Conservation (phyloP, 2,329 filamentous ascomycete species). For the Helminthosporium solani region DNA sequence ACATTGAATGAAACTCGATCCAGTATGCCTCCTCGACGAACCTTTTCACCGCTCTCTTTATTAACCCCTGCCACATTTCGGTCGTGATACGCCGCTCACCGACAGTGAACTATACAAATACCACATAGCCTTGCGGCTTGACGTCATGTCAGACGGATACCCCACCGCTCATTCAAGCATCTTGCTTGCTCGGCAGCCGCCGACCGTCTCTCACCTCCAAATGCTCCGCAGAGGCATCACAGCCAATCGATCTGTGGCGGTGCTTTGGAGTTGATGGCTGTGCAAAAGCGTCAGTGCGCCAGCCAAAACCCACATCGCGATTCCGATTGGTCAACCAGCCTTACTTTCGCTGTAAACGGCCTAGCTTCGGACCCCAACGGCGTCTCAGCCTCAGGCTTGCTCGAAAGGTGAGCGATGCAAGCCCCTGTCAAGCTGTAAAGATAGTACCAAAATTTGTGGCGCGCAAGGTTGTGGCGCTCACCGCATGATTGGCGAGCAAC, state of each 20-base stretch:
- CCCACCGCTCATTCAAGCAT: not conserved
- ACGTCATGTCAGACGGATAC: conserved; percentile 1
- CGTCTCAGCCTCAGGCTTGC: conserved; percentile 2
- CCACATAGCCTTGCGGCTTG: not conserved
- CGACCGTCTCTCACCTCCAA: not conserved
- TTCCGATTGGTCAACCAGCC: conserved; percentile 1
- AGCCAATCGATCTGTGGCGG: not conserved
- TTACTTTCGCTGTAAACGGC: not conserved
- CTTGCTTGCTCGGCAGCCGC: not conserved
- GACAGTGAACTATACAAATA: not conserved
- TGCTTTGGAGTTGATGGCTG: not conserved
- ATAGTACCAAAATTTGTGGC: not conserved
- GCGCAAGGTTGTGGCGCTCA: not conserved
- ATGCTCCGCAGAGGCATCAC: not conserved
- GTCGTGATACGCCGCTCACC: not conserved
- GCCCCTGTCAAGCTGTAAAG: conserved; percentile 1
- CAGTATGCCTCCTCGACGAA: too few relatives aligned
- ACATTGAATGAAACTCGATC: too few relatives aligned
- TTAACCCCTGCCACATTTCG: too few relatives aligned
- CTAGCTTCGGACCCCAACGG: not conserved
- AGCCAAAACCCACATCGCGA: not conserved
- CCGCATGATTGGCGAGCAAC: not conserved
- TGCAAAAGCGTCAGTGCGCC: too few relatives aligned
- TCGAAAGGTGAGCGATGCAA: not conserved
- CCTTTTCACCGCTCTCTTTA: too few relatives aligned